Evolutionary conservation across 805 yeast genomes (phyloP).

Genomic region (Pichia cabralensis): DNA sequence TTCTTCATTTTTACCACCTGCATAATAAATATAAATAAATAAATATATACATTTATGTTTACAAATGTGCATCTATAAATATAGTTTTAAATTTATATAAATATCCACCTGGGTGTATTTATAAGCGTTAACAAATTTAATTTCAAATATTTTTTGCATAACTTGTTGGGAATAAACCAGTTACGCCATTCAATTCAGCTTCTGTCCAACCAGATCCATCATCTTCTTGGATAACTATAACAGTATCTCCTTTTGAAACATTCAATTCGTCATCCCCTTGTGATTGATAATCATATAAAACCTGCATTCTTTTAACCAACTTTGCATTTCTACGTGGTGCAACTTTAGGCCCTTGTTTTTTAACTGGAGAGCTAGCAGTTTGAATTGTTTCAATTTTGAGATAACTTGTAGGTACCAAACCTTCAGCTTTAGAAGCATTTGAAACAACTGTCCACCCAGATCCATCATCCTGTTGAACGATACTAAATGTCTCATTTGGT

Average conservation of each 20-base stretch:
- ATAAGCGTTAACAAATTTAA: not conserved
- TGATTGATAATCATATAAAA: slow-evolving; percentile 66
- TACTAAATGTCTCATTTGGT: slow-evolving; percentile 50
- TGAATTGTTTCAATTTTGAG: slow-evolving; percentile 33
- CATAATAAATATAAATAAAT: too few species aligned
- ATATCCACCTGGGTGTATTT: not conserved
- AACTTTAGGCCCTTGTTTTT: slow-evolving; percentile 60
- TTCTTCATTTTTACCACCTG: slow-evolving; percentile 81
- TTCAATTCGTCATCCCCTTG: slow-evolving; percentile 73
- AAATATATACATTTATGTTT: too few species aligned
- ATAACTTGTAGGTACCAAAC: slow-evolving; percentile 82
- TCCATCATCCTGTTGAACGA: slow-evolving; percentile 70
- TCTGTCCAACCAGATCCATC: slow-evolving; percentile 92
- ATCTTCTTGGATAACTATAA: slow-evolving; percentile 57
- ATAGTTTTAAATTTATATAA: too few species aligned
- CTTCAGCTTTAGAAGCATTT: slow-evolving; percentile 38
- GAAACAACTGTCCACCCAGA: slow-evolving; percentile 81
- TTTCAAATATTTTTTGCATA: slow-evolving; percentile 30
- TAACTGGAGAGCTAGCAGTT: slow-evolving; percentile 20
- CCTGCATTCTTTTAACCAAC: slow-evolving; percentile 52
- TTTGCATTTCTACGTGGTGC: slow-evolving; percentile 63
- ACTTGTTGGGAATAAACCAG: slow-evolving; percentile 72
- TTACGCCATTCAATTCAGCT: slow-evolving; percentile 61
- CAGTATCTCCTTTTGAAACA: slow-evolving; percentile 62
- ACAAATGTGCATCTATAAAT: too few species aligned